Evolutionary conservation across 371 early-diverging fungal genomes (phyloP).

Genomic region (Funneliformis caledonium): DNA sequence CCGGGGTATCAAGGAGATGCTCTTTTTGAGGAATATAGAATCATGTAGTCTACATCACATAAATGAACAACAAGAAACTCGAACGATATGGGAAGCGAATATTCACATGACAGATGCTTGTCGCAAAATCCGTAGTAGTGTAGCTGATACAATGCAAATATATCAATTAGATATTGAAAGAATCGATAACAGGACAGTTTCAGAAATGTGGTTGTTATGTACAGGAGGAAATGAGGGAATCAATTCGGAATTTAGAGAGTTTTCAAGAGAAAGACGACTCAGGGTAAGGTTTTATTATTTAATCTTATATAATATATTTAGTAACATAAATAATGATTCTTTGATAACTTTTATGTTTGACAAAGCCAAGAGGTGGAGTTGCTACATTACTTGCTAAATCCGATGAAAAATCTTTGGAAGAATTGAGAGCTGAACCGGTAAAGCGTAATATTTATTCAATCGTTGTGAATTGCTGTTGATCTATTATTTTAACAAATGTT

Average conservation of each 20-base stretch:
- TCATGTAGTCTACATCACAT: neutral
- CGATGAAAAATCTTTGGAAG: neutral
- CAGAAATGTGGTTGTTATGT: neutral
- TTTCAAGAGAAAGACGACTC: neutral
- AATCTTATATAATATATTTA: neutral
- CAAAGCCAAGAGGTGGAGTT: conserved; percentile 15
- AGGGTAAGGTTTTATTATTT: neutral
- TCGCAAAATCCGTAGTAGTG: neutral
- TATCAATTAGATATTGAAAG: neutral
- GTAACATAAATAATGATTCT: neutral
- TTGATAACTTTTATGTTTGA: neutral
- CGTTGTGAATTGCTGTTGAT: neutral
- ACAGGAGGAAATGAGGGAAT: neutral
- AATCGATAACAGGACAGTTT: neutral
- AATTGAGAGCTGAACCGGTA: neutral
- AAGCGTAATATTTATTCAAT: too few species aligned
- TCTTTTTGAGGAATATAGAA: conserved; percentile 44
- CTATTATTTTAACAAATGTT: neutral
- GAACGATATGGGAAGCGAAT: neutral
- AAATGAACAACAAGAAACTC: neutral
- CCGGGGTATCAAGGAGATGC: conserved; percentile 40
- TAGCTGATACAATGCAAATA: neutral
- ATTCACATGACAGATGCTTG: neutral
- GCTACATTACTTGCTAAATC: conserved; percentile 7
- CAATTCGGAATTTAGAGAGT: neutral